phyloP scores from a whole-genome alignment of 164 flowering plant species.

The Aristolochia californica region DNA sequence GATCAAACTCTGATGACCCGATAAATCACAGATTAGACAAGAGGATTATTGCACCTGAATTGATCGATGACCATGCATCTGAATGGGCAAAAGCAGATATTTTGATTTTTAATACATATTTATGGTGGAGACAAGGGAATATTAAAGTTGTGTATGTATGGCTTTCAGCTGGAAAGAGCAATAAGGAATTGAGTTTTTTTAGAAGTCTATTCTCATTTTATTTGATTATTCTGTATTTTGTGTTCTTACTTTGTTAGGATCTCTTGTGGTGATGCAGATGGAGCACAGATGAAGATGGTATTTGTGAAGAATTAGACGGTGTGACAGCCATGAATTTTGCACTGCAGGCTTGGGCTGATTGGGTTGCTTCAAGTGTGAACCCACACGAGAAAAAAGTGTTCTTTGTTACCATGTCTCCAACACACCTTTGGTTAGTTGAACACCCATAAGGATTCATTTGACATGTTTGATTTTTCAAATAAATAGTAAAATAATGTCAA shows the following conservation, averaged over 20 bases:
- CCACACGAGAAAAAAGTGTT: slow-evolving; percentile 52
- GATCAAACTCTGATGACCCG: slow-evolving; percentile 87
- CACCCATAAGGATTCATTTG: background rate
- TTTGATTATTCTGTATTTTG: too few relatives aligned
- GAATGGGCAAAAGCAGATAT: slow-evolving; percentile 87
- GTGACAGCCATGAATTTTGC: slow-evolving; percentile 80
- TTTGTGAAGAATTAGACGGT: slow-evolving; percentile 80
- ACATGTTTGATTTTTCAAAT: background rate
- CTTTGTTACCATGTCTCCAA: slow-evolving; percentile 95
- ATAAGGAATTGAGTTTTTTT: background rate
- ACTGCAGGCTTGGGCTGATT: slow-evolving; percentile 78
- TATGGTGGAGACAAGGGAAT: slow-evolving; percentile 98
- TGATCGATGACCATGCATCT: slow-evolving; percentile 62
- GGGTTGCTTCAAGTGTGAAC: slow-evolving; percentile 58
- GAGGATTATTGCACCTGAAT: slow-evolving; percentile 76
- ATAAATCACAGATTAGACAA: slow-evolving; percentile 73
- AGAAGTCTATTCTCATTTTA: background rate
- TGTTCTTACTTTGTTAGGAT: too few relatives aligned
- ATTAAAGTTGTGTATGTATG: slow-evolving; percentile 71
- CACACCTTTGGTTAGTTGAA: slow-evolving; percentile 62
- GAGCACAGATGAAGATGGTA: slow-evolving; percentile 51
- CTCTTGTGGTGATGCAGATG: slow-evolving; percentile 39
- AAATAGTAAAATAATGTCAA: background rate
- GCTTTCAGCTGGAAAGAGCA: background rate
- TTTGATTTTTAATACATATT: slow-evolving; percentile 74